Conservation (phyloP, 1,284 basidiomycete genomes). For the Ceratobasidium papillatum region DNA sequence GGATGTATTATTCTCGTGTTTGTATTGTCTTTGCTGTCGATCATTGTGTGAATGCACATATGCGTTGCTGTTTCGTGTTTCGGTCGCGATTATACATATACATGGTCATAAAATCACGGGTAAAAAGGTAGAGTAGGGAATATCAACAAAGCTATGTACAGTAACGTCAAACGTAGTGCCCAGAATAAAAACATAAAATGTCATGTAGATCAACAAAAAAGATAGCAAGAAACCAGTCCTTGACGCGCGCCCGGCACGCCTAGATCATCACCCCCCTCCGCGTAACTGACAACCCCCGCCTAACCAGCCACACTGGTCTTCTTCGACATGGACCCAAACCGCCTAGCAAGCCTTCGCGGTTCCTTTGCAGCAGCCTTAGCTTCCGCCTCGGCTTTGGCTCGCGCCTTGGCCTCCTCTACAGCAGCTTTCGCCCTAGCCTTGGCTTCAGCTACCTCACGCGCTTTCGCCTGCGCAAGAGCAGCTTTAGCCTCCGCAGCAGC, state of each 20-base stretch:
- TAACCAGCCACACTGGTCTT: background rate
- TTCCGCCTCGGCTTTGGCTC: slow-evolving; percentile 21
- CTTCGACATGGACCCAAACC: slow-evolving; percentile 33
- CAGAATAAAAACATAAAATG: slow-evolving; percentile 5
- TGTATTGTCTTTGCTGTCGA: background rate
- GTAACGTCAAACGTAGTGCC: background rate
- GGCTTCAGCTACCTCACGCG: slow-evolving; percentile 22
- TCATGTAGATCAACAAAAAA: background rate
- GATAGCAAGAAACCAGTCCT: background rate
- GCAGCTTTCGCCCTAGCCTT: slow-evolving; percentile 33
- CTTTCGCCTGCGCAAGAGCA: slow-evolving; percentile 33
- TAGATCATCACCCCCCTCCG: background rate
- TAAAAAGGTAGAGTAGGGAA: background rate
- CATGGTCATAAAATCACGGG: slow-evolving; percentile 1
- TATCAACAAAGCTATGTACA: slow-evolving; percentile 19
- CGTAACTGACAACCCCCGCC: background rate
- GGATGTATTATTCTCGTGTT: background rate
- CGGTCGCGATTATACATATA: slow-evolving; percentile 26
- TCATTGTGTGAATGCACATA: slow-evolving; percentile 10
- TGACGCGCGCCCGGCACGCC: slow-evolving; percentile 7
- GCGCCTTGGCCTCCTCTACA: slow-evolving; percentile 28
- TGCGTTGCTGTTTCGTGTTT: slow-evolving; percentile 22
- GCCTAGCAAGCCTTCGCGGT: background rate
- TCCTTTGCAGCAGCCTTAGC: slow-evolving; percentile 34
- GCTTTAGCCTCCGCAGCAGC: slow-evolving; percentile 33